A percentile compares a stretch with the other conserved stretches of the same genome.
Conservation (phyloP, 164 flowering plant genomes). For the Cinnamomum chago region DNA sequence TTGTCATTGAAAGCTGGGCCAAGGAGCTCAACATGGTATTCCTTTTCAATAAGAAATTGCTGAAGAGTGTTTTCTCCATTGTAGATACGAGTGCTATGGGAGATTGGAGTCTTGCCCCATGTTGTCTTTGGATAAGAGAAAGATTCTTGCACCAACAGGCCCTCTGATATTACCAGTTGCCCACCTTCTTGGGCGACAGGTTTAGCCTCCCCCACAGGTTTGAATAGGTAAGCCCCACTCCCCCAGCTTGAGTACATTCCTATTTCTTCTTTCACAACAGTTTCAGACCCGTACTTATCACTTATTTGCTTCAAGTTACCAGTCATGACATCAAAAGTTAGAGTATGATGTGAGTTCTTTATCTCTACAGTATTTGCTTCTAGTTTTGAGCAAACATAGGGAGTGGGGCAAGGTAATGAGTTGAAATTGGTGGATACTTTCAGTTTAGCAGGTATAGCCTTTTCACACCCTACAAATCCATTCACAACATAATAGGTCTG, state of each 20-base stretch:
- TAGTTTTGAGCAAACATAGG: conserved; percentile 64
- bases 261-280: conserved; percentile 70
- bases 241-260: conserved; percentile 82
- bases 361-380: conserved; percentile 50
- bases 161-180: conserved; percentile 58
- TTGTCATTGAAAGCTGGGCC: conserved; percentile 60
- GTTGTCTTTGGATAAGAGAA: conserved; percentile 67
- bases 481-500: conserved; percentile 78
- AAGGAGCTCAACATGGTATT: conserved; percentile 93
- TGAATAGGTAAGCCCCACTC: conserved; percentile 95
- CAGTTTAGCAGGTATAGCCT: conserved; percentile 64
- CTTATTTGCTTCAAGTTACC: conserved; percentile 65
- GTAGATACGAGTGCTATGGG: conserved; percentile 84
- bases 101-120: conserved; percentile 66
- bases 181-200: conserved; percentile 58
- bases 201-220: conserved; percentile 79
- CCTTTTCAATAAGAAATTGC: conserved; percentile 74
- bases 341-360: conserved; percentile 49
- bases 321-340: conserved; percentile 54
- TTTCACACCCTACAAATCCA: conserved; percentile 75
- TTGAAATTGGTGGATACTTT: conserved; percentile 32
- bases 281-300: conserved; percentile 40
- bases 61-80: conserved; percentile 55
- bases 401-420: conserved; percentile 50
- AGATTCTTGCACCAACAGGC: conserved; percentile 77